These are phyloP conservation scores for Pseudogymnoascus sp. DNA, from an alignment of 2,329 filamentous ascomycete genomes.

Conservation along the genomic window DNA sequence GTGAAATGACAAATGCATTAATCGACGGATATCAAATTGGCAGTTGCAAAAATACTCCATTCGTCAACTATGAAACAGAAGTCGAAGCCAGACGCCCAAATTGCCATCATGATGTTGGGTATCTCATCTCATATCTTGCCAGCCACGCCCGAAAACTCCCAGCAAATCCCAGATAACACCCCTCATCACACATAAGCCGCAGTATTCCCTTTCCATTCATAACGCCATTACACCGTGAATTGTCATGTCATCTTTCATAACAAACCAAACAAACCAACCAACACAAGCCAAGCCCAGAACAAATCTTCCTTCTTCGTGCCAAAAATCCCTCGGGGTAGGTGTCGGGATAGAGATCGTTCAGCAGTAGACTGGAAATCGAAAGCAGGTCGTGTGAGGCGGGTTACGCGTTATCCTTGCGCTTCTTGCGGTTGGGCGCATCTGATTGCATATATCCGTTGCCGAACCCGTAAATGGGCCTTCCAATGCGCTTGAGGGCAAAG, in stretches of 20 bases:
- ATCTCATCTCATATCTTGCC: not conserved
- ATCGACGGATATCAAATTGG: no score
- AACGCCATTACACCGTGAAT: not conserved
- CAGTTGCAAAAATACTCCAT: no score
- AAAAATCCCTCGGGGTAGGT: not conserved
- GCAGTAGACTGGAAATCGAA: no score
- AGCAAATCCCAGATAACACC: not conserved
- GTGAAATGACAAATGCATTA: no score
- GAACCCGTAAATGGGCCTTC: constrained; percentile 51
- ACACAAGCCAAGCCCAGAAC: no score
- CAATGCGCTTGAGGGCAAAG: constrained; percentile 40
- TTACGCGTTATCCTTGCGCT: not conserved
- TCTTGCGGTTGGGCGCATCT: not conserved
- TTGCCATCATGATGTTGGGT: not conserved
- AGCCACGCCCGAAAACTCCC: not conserved
- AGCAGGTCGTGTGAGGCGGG: not conserved
- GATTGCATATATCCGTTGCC: constrained; percentile 33
- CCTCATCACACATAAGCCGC: not conserved
- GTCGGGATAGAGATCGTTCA: no score
- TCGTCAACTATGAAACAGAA: not conserved
- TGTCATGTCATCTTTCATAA: no score
- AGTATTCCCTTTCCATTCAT: not conserved
- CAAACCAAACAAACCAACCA: no score
- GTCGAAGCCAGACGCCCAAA: not conserved
- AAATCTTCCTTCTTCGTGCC: not conserved